Evolutionary conservation across 345 rosid species (phyloP), one percentile per base, ranked within the genome.

Genomic region (Abelmoschus esculentus): DNA sequence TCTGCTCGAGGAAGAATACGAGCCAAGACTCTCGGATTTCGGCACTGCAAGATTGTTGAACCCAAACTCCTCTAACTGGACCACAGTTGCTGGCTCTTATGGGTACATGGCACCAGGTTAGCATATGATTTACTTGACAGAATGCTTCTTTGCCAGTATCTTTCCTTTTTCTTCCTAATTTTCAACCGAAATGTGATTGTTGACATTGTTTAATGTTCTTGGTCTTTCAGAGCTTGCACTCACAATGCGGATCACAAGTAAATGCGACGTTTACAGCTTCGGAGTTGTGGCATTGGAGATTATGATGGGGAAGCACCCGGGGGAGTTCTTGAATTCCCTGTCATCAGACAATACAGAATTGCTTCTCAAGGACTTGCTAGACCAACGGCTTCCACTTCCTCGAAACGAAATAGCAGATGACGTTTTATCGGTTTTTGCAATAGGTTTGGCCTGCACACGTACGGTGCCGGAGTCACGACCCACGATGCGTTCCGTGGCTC

Each of bases 31-130:
- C 34, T 69, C 92, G 0, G 96, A 89, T 78, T 89, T 87, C 61
- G 96, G 96, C 71, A 87, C 78, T 3, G 92, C 92, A 10, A 83
- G 89, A 47, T 73, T 87, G 54, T 73, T 87, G 75, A 70, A 61
- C 34, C 57, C 79, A 11, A 73, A 75, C 73, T 61, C 86, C 9
- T 83, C 89, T n/a, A 87, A 80, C 75, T 89, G 96, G 96, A 87
- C 96, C 17, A 8, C 78, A 0, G 85, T 78, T 59, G 96, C 83
- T 0, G 96, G 92, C 7, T 87, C 92, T n/a, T 89, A 80, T 70
- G 96, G 96, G 71, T 87, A 89, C 80, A 89, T 86, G 86, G 92
- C 96, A 73, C 96, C 92, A 31, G 96, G 96, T 89, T 80, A 74
- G 42, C 50, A 34, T 38, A n/a, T 42, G 36, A 49, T 70, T 38